Percentiles rank a stretch among this genome's conserved stretches.
These are phyloP conservation scores for Veloboletus limbatus DNA, from an alignment of 1,284 basidiomycete genomes.

Conservation along the genomic window DNA sequence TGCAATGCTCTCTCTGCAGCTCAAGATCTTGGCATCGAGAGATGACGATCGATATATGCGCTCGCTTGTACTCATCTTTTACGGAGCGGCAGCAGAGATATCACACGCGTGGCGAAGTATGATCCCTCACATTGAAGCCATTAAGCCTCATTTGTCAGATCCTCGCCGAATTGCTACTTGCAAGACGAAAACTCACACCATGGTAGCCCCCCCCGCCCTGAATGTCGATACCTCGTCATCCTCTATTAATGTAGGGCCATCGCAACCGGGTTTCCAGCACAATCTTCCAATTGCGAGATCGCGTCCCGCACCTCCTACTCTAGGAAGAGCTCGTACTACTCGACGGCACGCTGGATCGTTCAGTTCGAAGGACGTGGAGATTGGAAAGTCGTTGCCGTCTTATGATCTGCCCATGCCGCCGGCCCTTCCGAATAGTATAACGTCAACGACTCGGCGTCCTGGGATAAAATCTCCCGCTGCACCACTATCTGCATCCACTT, in stretches of 20 bases:
- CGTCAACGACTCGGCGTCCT: conserved; percentile 47
- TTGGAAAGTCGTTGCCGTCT: conserved; percentile 78
- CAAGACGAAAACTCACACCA: conserved; percentile 27
- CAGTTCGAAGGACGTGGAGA: conserved; percentile 86
- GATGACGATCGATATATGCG: conserved; percentile 89
- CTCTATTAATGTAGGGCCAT: conserved; percentile 20
- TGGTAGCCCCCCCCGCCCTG: conserved; percentile 4
- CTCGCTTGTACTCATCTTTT: conserved; percentile 85
- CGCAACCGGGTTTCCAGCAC: conserved; percentile 28
- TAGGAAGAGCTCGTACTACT: conserved; percentile 43
- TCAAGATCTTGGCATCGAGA: conserved; percentile 71
- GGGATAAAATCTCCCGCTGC: conserved; percentile 41
- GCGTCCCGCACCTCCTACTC: conserved; percentile 31
- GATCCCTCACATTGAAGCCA: conserved; percentile 67
- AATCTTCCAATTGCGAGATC: conserved; percentile 37
- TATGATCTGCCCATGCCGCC: conserved; percentile 41
- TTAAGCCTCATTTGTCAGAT: conserved; percentile 63
- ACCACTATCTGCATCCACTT: conserved; percentile 26
- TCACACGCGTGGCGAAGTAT: conserved; percentile 83
- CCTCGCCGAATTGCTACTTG: conserved; percentile 35
- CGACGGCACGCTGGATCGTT: conserved; percentile 93
- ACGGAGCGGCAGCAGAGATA: conserved; percentile 89
- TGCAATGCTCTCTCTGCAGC: conserved; percentile 77
- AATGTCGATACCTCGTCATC: conserved; percentile 20
- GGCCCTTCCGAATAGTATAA: conserved; percentile 34